phyloP scores from a whole-genome alignment of 83 land plant genomes.

The Isoetes engelmannii region DNA sequence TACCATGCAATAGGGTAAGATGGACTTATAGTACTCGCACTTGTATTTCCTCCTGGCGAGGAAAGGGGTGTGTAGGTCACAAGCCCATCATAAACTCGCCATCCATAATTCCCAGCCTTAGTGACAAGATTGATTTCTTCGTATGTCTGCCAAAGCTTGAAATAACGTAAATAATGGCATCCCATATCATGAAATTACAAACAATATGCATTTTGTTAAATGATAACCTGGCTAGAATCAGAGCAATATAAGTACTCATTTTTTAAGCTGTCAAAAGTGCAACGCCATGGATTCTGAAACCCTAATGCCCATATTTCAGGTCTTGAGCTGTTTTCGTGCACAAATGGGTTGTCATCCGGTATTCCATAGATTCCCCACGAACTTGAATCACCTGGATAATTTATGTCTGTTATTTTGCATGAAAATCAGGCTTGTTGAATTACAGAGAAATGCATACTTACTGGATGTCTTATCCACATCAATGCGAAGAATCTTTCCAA shows the following conservation, averaged over 20 bases:
- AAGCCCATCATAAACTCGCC: background rate
- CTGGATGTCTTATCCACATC: conserved; percentile 72
- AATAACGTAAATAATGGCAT: background rate
- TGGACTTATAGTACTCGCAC: background rate
- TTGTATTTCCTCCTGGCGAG: background rate
- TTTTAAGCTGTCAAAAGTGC: conserved; percentile 1
- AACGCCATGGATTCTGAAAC: background rate
- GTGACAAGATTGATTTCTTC: conserved; percentile 1
- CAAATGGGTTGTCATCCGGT: background rate
- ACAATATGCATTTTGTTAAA: background rate
- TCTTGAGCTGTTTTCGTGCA: background rate
- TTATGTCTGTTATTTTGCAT: too few relatives aligned
- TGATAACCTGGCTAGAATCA: background rate
- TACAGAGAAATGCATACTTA: conserved; percentile 15
- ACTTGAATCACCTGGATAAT: background rate
- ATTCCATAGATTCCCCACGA: background rate
- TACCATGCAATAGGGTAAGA: background rate
- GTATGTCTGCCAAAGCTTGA: background rate
- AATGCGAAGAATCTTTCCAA: conserved; percentile 87
- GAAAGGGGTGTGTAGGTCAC: background rate
- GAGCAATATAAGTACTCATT: background rate
- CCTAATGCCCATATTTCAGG: background rate
- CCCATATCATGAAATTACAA: background rate
- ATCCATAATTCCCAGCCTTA: background rate
- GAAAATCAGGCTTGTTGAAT: too few relatives aligned